Conservation (phyloP, 306 rosid genomes). For the Abrus pulchellus region DNA sequence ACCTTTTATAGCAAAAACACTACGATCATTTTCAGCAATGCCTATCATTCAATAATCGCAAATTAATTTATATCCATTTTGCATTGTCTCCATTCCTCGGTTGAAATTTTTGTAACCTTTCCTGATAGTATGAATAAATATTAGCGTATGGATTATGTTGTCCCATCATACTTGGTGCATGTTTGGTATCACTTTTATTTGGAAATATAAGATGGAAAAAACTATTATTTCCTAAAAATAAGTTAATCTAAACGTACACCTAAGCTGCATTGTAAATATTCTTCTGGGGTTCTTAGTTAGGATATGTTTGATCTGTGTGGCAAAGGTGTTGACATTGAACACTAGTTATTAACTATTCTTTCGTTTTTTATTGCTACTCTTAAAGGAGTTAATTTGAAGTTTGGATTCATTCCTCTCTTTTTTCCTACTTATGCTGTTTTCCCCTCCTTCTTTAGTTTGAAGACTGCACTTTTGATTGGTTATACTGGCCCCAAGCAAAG, state of each 20-base stretch:
- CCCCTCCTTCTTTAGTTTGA: conserved; percentile 59
- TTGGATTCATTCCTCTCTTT: conserved; percentile 1
- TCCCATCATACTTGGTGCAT: not conserved
- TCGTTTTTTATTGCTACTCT: not conserved
- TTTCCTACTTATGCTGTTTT: conserved; percentile 25
- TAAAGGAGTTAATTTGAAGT: not conserved
- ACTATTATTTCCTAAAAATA: not conserved
- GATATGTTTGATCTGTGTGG: conserved; percentile 8
- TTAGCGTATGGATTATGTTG: not conserved
- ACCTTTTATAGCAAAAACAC: not conserved
- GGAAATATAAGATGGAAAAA: not conserved
- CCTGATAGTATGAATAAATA: not conserved
- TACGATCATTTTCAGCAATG: conserved; percentile 4
- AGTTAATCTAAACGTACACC: not conserved
- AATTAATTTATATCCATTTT: conserved; percentile 10
- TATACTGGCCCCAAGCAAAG: conserved; percentile 79
- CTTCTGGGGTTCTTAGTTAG: conserved; percentile 16
- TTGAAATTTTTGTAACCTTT: conserved; percentile 15
- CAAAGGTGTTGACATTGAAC: not conserved
- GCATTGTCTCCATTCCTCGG: conserved; percentile 3
- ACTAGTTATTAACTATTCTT: conserved; percentile 20
- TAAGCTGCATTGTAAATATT: conserved; percentile 5
- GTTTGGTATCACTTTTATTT: not conserved
- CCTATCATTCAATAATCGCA: conserved; percentile 3
- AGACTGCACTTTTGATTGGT: conserved; percentile 86